Evolutionary conservation across 345 rosid genomes (phyloP).

Genomic region (Anastatica hierochuntica): DNA sequence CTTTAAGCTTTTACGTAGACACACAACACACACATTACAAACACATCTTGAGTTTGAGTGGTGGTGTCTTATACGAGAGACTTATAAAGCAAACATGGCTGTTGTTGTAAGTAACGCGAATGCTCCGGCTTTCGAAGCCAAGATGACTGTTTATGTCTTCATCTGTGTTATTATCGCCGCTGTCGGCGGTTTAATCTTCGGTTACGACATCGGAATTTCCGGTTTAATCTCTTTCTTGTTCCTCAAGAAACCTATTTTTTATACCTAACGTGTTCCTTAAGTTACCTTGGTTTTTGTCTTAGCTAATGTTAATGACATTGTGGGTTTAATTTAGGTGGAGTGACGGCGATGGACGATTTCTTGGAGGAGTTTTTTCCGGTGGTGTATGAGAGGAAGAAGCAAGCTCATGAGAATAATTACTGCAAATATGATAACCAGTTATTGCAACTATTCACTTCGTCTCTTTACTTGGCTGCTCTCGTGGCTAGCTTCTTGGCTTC

Average conservation of each 20-base stretch:
- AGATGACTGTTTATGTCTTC: slow-evolving; percentile 33
- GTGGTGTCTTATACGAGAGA: slow-evolving; percentile 21
- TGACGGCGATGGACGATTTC: slow-evolving; percentile 78
- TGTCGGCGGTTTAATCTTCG: slow-evolving; percentile 50
- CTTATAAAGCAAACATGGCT: slow-evolving; percentile 26
- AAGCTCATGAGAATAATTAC: slow-evolving; percentile 52
- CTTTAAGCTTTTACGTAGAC: slow-evolving; percentile 10
- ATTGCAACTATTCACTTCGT: slow-evolving; percentile 69
- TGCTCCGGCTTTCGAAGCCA: slow-evolving; percentile 37
- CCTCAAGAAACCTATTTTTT: too few relatives aligned
- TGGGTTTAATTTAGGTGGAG: slow-evolving; percentile 45
- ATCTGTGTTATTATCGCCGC: slow-evolving; percentile 37
- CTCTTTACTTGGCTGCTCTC: slow-evolving; percentile 63
- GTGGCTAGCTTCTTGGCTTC: slow-evolving; percentile 55
- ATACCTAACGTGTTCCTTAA: background rate
- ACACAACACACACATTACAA: slow-evolving; percentile 1
- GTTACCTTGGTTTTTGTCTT: background rate
- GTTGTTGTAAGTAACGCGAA: slow-evolving; percentile 17
- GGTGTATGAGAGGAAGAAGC: slow-evolving; percentile 51
- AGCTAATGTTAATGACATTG: background rate
- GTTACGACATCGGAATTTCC: slow-evolving; percentile 51
- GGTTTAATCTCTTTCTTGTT: slow-evolving; percentile 10
- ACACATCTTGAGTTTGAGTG: slow-evolving; percentile 9
- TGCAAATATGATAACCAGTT: slow-evolving; percentile 55
- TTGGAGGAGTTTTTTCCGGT: slow-evolving; percentile 44